A percentile compares a stretch with the other conserved stretches of the same genome.
phyloP scores from a whole-genome alignment of 305 asterid genomes.

The Fraxinus angustifolia region DNA sequence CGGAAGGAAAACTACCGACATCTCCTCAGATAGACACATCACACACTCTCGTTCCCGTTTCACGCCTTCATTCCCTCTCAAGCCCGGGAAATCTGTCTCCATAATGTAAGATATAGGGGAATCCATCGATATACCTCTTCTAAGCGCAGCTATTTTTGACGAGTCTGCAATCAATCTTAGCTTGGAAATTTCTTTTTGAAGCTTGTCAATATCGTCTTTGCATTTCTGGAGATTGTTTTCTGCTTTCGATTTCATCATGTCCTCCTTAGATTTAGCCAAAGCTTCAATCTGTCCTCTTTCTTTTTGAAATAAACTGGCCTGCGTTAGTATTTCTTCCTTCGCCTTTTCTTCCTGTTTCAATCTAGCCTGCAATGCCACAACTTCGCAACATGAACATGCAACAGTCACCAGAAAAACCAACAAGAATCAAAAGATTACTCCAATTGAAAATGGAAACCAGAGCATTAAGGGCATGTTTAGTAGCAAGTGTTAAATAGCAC shows the following conservation, averaged over 20 bases:
- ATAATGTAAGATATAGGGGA: conserved; percentile 37
- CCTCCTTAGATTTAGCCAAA: conserved; percentile 66
- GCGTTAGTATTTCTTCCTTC: conserved; percentile 50
- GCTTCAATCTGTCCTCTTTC: conserved; percentile 66
- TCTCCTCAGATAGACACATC: conserved; percentile 96
- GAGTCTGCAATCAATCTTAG: conserved; percentile 71
- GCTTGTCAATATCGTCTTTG: conserved; percentile 60
- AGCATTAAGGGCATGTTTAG: neutral
- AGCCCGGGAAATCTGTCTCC: conserved; percentile 28
- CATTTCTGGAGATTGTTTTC: conserved; percentile 60
- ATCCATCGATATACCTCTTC: conserved; percentile 52
- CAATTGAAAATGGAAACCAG: neutral
- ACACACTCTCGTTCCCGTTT: conserved; percentile 88
- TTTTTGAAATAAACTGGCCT: conserved; percentile 42
- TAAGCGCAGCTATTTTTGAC: conserved; percentile 85
- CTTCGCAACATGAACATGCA: conserved; percentile 20
- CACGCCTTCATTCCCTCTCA: conserved; percentile 45
- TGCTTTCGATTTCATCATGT: conserved; percentile 58
- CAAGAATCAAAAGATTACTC: neutral
- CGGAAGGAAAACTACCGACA: conserved; percentile 87
- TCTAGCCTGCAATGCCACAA: conserved; percentile 52
- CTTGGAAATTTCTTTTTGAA: conserved; percentile 74
- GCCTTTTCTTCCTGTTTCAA: conserved; percentile 51
- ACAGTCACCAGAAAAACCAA: neutral
- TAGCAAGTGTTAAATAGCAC: neutral